These are phyloP conservation scores for Talaromyces proteolyticus DNA, from an alignment of 495 filamentous ascomycete genomes.

Conservation along the genomic window DNA sequence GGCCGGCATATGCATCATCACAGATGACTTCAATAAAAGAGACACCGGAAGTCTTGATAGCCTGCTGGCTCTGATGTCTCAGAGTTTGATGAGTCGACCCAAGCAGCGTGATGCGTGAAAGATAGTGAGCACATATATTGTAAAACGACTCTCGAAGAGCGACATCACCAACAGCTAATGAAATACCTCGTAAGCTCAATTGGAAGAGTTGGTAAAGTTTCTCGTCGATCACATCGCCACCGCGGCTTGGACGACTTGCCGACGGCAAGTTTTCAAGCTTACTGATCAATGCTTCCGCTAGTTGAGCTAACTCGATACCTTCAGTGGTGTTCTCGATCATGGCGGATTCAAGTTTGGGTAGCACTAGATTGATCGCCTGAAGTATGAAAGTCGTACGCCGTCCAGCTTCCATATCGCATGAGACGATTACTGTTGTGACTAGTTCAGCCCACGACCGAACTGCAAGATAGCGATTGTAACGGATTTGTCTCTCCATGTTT, in stretches of 20 bases:
- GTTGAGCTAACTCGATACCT: slow-evolving; percentile 65
- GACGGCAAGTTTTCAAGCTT: slow-evolving; percentile 56
- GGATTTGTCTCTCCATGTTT: slow-evolving; percentile 60
- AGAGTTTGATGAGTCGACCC: slow-evolving; percentile 27
- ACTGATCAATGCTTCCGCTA: slow-evolving; percentile 71
- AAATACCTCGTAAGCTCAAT: slow-evolving; percentile 67
- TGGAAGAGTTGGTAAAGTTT: slow-evolving; percentile 90
- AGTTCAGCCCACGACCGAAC: slow-evolving; percentile 79
- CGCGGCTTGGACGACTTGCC: slow-evolving; percentile 36
- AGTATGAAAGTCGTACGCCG: slow-evolving; percentile 69
- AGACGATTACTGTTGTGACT: slow-evolving; percentile 68
- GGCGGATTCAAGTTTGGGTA: slow-evolving; percentile 76
- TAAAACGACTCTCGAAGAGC: slow-evolving; percentile 78
- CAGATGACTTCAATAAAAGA: slow-evolving; percentile 78
- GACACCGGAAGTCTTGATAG: slow-evolving; percentile 71
- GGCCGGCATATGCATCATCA: slow-evolving; percentile 86
- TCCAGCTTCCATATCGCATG: slow-evolving; percentile 64
- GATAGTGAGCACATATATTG: slow-evolving; percentile 78
- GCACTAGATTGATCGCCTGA: slow-evolving; percentile 74
- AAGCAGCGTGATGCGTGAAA: slow-evolving; percentile 60
- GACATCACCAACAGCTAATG: slow-evolving; percentile 60
- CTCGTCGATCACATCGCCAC: slow-evolving; percentile 74
- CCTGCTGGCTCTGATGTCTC: slow-evolving; percentile 60
- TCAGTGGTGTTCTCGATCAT: slow-evolving; percentile 57
- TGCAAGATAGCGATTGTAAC: slow-evolving; percentile 52